Conservation (phyloP, 768 basidiomycete genomes). For the Lentinula aciculospora region DNA sequence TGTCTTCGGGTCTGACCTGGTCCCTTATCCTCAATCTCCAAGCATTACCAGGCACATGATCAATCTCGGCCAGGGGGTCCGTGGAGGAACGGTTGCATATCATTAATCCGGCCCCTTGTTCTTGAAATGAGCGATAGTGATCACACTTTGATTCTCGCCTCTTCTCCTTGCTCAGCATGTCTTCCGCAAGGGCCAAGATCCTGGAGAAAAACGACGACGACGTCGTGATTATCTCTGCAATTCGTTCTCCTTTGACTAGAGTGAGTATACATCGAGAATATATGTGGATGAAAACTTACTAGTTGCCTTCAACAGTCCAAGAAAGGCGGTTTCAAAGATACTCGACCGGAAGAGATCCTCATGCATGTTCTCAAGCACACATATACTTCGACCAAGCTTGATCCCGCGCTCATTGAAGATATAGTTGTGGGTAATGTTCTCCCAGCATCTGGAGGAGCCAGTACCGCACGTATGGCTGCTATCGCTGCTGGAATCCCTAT, state of each 20-base stretch:
- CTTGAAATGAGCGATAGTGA: no score
- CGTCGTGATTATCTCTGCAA: conserved; percentile 85
- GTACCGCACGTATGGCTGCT: conserved; percentile 82
- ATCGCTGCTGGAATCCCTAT: conserved; percentile 82
- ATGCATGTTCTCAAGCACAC: conserved; percentile 70
- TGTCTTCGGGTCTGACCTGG: no score
- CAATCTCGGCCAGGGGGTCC: no score
- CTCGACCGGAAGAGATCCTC: conserved; percentile 76
- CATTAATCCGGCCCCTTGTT: no score
- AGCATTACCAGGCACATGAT: no score
- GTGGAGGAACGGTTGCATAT: no score
- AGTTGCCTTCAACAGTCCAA: conserved; percentile 42
- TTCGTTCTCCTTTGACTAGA: conserved; percentile 91
- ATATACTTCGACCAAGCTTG: conserved; percentile 61
- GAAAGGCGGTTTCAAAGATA: conserved; percentile 92
- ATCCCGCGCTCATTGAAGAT: conserved; percentile 81
- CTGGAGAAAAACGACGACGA: conserved; percentile 76
- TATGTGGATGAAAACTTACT: not conserved
- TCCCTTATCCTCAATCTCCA: no score
- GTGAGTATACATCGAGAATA: conserved; percentile 29
- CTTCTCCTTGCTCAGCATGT: conserved; percentile 17
- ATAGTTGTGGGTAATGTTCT: conserved; percentile 86
- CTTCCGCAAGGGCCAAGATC: conserved; percentile 44
- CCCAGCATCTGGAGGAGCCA: conserved; percentile 80
- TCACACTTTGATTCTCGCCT: not conserved